Conservation (phyloP, 345 rosid genomes). For the Eucalyptus curtisii region DNA sequence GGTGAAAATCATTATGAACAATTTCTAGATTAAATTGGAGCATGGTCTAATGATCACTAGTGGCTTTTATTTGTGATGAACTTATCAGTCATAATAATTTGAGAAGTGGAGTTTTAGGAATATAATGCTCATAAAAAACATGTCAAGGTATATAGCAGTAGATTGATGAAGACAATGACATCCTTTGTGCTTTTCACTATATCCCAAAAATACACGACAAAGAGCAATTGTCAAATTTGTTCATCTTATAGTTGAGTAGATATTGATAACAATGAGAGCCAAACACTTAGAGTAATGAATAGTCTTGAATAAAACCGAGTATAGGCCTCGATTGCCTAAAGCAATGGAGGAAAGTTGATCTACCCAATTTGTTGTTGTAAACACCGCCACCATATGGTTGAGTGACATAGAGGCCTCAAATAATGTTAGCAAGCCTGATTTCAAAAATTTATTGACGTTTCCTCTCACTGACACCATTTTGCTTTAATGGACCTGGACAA, state of each 20-base stretch:
- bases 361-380: background rate
- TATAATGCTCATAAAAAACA: rapidly evolving
- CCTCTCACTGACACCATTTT: background rate
- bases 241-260: background rate
- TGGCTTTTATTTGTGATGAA: background rate
- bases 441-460: background rate
- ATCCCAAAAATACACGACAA: rapidly evolving
- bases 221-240: background rate
- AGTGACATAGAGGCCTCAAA: background rate
- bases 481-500: background rate
- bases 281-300: background rate
- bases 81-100: too few species aligned
- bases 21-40: too few species aligned
- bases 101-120: too few species aligned
- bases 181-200: too few species aligned
- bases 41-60: background rate
- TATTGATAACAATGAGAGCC: background rate
- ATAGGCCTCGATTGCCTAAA: background rate
- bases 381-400: rapidly evolving
- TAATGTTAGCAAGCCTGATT: background rate
- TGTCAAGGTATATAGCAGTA: too few species aligned
- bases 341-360: background rate
- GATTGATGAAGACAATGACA: too few species aligned
- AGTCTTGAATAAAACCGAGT: background rate
- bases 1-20: background rate